Base-by-base conservation (phyloP, 768 basidiomycete genomes). In the Tylopilus subfusipes region DNA sequence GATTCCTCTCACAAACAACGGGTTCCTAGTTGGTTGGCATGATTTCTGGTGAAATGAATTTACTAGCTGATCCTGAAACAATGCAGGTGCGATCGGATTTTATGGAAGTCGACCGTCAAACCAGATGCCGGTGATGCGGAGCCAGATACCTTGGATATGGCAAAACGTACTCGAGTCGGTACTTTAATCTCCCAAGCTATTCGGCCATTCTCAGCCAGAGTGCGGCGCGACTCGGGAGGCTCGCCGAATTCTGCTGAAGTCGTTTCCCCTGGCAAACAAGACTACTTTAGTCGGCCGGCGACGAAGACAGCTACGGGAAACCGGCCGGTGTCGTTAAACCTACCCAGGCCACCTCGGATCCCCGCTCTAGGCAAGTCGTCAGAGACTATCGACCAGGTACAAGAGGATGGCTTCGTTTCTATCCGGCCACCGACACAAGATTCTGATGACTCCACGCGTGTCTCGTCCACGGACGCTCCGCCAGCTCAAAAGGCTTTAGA, bases 1-100 rank as follows among this genome's bases (percentile, higher is more conserved):
- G 90, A 93, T 68, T 84, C 86, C 25, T 92, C 90, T 11, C 75
- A 81, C 62, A 92, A 93, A 68, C 81, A 83, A 62, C 84, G 90
- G 19, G 90, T 92, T 24, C 90, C 90, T 6, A 90, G 89, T 68
- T 92, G 90, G 90, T 88, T 60, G 45, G 82, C 72, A 6, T 31
- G 12, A n/a, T 46, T 38, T 30, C 42, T 42, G 12, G 31, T 48
- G 30, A 29, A 25, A 43, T 38, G 2, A 12, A 25, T 7, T 34
- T 29, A 40, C 25, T 54, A 42, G 29, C 53, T 55, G 25, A 66
- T 45, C 38, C 13, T 33, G 31, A 42, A 34, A 31, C 22, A n/a
- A 5, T 54, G 8, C 49, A 89, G 88, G 88, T 93, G 90, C 63
- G 90, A 93, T 66, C 83, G 90, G 19, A 88, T 93, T 42, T 71